phyloP scores from a whole-genome alignment of 1,284 basidiomycete genomes.

The Fomitopsis betulina region DNA sequence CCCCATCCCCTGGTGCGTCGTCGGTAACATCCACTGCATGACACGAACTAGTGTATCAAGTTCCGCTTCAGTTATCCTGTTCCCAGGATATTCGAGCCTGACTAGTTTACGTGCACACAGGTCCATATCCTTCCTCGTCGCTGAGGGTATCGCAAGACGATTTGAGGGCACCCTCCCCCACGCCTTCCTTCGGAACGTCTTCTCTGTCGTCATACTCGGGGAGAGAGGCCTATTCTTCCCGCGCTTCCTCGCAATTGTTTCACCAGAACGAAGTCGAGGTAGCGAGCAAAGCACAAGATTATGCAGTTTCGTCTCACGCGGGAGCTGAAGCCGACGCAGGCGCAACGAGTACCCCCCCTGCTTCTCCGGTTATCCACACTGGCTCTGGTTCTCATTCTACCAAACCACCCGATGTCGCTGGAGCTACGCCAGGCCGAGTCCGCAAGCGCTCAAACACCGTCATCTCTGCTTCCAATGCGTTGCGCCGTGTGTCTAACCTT shows the following conservation, averaged over 20 bases:
- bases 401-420: slow-evolving; percentile 5
- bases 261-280: background rate
- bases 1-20: background rate
- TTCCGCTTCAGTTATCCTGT: no score
- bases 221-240: background rate
- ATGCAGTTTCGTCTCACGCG: no score
- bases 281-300: background rate
- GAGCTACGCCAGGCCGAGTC: background rate
- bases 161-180: background rate
- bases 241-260: background rate
- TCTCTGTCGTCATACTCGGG: slow-evolving; percentile 8
- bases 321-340: background rate
- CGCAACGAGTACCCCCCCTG: background rate
- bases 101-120: background rate
- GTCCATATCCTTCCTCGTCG: background rate
- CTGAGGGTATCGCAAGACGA: background rate
- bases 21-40: background rate
- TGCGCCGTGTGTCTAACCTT: background rate
- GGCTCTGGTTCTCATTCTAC: slow-evolving; percentile 9
- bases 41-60: no score
- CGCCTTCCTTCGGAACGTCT: slow-evolving; percentile 2
- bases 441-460: slow-evolving; percentile 6
- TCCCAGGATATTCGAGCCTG: background rate
- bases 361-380: background rate
- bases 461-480: background rate